Percentiles rank a stretch among this genome's conserved stretches.
These are phyloP conservation scores for Dorcoceras hygrometricum DNA, from an alignment of 257 asterid genomes.

Conservation along the genomic window DNA sequence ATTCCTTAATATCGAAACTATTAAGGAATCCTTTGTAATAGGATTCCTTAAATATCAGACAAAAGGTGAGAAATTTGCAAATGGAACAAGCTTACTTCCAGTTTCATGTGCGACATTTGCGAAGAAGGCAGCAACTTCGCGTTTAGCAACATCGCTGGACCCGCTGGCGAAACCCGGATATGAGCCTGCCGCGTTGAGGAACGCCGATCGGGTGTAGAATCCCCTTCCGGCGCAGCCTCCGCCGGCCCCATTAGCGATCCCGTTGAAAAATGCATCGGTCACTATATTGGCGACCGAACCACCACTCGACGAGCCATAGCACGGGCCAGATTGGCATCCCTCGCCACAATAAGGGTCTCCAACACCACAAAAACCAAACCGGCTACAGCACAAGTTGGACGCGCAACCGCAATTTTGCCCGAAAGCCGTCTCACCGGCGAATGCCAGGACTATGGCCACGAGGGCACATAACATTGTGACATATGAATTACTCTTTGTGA, in stretches of 20 bases:
- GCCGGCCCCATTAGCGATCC: too few relatives aligned
- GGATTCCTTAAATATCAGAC: too few relatives aligned
- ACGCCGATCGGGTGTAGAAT: too few relatives aligned
- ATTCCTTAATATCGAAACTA: too few relatives aligned
- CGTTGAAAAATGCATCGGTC: too few relatives aligned
- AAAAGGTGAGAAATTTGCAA: too few relatives aligned
- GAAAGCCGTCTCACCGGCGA: neutral
- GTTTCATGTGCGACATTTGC: slow-evolving; percentile 28
- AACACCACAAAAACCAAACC: neutral
- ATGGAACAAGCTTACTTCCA: slow-evolving; percentile 23
- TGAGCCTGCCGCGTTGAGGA: neutral
- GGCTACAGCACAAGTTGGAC: neutral
- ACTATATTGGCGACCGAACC: too few relatives aligned
- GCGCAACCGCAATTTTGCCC: neutral
- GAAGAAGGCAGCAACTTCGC: slow-evolving; percentile 26
- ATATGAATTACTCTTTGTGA: neutral
- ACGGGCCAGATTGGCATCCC: neutral
- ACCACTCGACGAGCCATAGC: neutral
- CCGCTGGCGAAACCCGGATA: slow-evolving; percentile 8
- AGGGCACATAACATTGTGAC: neutral
- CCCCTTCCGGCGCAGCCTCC: too few relatives aligned
- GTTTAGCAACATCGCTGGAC: slow-evolving; percentile 13
- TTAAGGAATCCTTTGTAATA: too few relatives aligned
- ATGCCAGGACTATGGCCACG: neutral
- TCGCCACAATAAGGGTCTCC: neutral